Evolutionary conservation across 306 rosid genomes (phyloP), one percentile per base, ranked within the genome.

Genomic region (Hippophae tibetana): DNA sequence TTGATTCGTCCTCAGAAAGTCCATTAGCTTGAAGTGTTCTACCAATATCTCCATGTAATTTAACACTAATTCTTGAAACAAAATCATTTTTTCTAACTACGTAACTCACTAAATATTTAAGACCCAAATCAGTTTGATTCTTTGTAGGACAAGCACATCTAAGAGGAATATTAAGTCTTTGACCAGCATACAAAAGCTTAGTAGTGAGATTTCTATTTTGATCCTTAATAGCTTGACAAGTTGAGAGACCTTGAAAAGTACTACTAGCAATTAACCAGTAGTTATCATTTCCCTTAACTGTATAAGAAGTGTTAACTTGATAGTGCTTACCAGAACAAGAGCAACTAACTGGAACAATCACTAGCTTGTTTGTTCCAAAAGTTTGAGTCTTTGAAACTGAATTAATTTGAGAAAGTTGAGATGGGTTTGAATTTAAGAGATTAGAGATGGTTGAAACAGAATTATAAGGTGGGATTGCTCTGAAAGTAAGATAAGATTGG

Each of bases 121-220:
- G 45, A 9, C 81, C 87, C 18, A 67, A 50, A 48, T 80, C 71
- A 13, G 69, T 83, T 77, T 85, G 96, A 43, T 81, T 87, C 75
- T 76, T 78, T 7, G 98, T 79, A 51, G 85, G 96, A 73, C 98
- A 87, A 74, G 96, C 96, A 59, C 98, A 92, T 79, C 96, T 76
- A 64, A 92, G 96, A 72, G 95, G 93, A 66, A 85, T 82, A 27
- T 1, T 52, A 18, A 92, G 57, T 31, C 47, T 63, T 27, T 67
- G 64, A 47, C 95, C 96, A 10, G 58, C 0, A 42, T 2, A 12
- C n/a, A 85, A 8, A 43, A 47, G 7, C 14, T 26, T 9, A 2
- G 50, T 48, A 9, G 27, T 43, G 38, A 61, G 68, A 58, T 71
- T 63, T 7, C 52, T 38, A 43, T 73, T 83, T 52, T 92, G 76